These are phyloP conservation scores for Cenchrus fungigraminus DNA, from an alignment of 176 grass and related monocot species.

Conservation along the genomic window DNA sequence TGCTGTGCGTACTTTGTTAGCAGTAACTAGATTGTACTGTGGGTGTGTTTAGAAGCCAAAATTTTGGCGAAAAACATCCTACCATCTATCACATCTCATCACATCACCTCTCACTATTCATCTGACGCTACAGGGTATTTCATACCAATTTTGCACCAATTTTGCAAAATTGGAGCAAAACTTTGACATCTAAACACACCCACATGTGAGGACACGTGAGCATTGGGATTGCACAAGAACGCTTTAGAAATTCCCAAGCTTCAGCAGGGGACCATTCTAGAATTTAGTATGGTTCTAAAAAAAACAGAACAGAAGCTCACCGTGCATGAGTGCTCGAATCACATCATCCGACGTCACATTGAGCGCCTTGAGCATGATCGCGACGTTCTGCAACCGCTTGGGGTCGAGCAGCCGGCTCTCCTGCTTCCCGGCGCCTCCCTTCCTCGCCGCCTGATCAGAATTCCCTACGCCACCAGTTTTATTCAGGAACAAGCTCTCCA, in stretches of 20 bases:
- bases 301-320: conserved; percentile 44
- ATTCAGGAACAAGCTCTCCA: conserved; percentile 69
- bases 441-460: conserved; percentile 22
- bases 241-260: conserved; percentile 26
- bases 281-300: conserved; percentile 2
- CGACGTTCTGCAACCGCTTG: conserved; percentile 79
- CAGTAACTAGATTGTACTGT: conserved; percentile 48
- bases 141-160: too few species aligned
- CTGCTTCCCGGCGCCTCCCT: conserved; percentile 36
- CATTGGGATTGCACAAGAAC: conserved; percentile 43
- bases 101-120: too few species aligned
- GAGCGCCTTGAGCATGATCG: conserved; percentile 71
- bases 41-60: too few species aligned
- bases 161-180: too few species aligned
- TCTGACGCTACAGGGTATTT: too few species aligned
- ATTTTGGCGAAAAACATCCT: too few species aligned
- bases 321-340: conserved; percentile 58
- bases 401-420: conserved; percentile 67
- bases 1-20: conserved; percentile 28
- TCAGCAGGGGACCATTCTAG: conserved; percentile 30
- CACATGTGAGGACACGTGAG: conserved; percentile 28
- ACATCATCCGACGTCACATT: conserved; percentile 63
- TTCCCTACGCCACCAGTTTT: conserved; percentile 9
- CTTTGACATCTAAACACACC: too few species aligned
- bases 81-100: too few species aligned